Base-by-base conservation (phyloP, 306 rosid species). In the Senna tora region DNA sequence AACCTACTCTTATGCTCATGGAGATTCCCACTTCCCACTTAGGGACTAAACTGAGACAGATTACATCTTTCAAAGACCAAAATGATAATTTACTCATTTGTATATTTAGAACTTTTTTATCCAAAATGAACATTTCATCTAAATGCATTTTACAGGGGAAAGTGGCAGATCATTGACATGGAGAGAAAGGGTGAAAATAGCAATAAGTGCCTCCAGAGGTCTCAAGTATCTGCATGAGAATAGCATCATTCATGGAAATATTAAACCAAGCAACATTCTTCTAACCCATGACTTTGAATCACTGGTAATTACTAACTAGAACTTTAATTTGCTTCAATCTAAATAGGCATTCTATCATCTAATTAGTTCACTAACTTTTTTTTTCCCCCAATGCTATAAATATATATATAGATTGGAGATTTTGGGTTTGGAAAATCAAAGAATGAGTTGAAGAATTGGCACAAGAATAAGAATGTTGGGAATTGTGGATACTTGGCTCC, bases 201-300 rank as follows among this genome's bases (percentile, higher is more conserved):
- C 96, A n/a, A 65, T 72, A 47, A 96, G 96, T 65, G 77, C 83
- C 15, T 88, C 87, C 22, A 87, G 74, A 74, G 97, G 96, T 47
- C 68, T 92, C 58, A 83, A 81, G 25, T 84, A 84, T 78, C 84
- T 92, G 33, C 97, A 92, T 63, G 77, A 76, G 22, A 89, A 84
- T 74, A 80, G 81, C 65, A 86, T 89, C 63, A 79, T 84, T 77
- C 97, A 92, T 74, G 88, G 93, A 85, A 87, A 80, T 56, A 76
- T 92, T 65, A 89, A 88, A 67, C 92, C 97, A 42, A 89, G 86
- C 61, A 92, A 89, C 85, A 86, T 92, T 80, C 89, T 92, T 45
- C 80, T 92, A 63, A 86, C 88, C 55, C 96, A 87, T 56, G 96
- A 92, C 63, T 69, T 75, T 16, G 84, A 84, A 73, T 73, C 93